Evolutionary conservation across 176 grass and related monocot species (phyloP).

Genomic region (Lolium rigidum): DNA sequence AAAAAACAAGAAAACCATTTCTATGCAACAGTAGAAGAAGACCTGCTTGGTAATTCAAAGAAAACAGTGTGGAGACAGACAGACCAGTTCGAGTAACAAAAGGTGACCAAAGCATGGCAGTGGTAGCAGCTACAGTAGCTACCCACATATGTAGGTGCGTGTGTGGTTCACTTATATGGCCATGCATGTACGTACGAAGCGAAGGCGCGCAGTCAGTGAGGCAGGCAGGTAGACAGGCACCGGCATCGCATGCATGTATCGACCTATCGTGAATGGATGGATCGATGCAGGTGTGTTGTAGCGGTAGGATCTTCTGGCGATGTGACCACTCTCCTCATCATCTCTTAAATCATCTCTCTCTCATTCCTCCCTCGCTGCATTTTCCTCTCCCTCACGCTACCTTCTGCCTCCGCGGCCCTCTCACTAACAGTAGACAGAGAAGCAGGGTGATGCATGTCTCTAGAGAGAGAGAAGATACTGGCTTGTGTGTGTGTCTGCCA

Average conservation of each 20-base stretch:
- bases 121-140: too few relatives aligned
- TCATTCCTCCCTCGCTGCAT: not conserved
- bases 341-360: constrained; percentile 63
- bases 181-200: not conserved
- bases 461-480: not conserved
- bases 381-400: constrained; percentile 50
- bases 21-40: too few relatives aligned
- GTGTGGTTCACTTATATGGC: constrained; percentile 40
- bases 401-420: constrained; percentile 32
- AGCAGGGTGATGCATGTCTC: not conserved
- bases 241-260: constrained; percentile 7
- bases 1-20: too few relatives aligned
- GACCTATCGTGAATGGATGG: not conserved
- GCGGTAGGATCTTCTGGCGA: constrained; percentile 31
- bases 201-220: too few relatives aligned
- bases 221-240: not conserved
- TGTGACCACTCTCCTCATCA: constrained; percentile 63
- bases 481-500: not conserved
- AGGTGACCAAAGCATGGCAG: too few relatives aligned
- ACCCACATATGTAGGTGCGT: constrained; percentile 38
- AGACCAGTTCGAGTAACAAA: too few relatives aligned
- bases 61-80: too few relatives aligned
- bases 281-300: constrained; percentile 21
- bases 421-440: not conserved
- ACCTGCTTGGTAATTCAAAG: too few relatives aligned